A percentile compares a stretch with the other conserved stretches of the same genome.
Conservation (phyloP, 139 green algal species). For the Tetraselmis chui region DNA sequence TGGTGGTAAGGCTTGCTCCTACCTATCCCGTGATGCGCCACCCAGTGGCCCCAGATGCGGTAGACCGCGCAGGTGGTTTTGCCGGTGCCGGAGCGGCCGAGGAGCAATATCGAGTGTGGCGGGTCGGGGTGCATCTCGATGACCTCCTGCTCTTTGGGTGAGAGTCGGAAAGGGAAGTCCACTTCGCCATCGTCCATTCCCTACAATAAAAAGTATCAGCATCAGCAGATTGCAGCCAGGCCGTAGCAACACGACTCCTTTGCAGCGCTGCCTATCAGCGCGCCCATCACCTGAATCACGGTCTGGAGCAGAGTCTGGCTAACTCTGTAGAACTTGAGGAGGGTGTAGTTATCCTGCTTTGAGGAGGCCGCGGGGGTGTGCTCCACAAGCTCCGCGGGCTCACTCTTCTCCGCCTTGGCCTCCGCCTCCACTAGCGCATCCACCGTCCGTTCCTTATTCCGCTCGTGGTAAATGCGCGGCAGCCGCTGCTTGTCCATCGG, state of each 20-base stretch:
- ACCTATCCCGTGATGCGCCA: constrained; percentile 11
- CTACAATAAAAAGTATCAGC: constrained; percentile 14
- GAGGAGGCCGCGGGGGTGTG: constrained; percentile 36
- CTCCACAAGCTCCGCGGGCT: constrained; percentile 11
- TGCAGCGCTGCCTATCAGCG: no score
- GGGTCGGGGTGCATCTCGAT: constrained; percentile 38
- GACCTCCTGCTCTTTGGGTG: constrained; percentile 45
- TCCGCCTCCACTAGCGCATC: neutral
- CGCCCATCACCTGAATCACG: constrained; percentile 22
- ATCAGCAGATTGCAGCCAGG: neutral
- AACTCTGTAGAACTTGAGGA: constrained; percentile 56
- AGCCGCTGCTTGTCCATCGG: constrained; percentile 18
- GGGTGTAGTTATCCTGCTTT: constrained; percentile 37
- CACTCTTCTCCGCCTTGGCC: constrained; percentile 4
- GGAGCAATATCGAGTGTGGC: constrained; percentile 52
- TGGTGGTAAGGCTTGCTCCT: constrained; percentile 21
- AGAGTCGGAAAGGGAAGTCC: constrained; percentile 55
- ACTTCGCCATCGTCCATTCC: constrained; percentile 29
- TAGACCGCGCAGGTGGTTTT: constrained; percentile 70
- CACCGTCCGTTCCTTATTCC: neutral
- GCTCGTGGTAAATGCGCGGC: constrained; percentile 19
- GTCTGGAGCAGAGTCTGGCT: constrained; percentile 23
- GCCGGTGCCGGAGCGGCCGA: constrained; percentile 64
- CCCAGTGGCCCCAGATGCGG: constrained; percentile 54
- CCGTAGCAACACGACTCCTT: neutral